Conservation (phyloP, 768 basidiomycete genomes). For the Inosperma sp. region DNA sequence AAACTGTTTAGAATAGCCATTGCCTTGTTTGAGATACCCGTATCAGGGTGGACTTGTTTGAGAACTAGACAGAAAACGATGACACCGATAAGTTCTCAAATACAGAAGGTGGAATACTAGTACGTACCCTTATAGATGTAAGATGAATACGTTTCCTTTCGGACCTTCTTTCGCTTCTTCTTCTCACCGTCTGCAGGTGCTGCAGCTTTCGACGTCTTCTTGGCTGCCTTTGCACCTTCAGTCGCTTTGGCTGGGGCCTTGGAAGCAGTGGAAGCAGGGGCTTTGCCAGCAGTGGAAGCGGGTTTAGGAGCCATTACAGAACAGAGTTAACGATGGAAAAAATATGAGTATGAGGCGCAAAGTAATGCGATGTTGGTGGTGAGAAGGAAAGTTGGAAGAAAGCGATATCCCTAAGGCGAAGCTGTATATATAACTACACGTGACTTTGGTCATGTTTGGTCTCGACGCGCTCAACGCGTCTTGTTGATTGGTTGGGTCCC, state of each 20-base stretch:
- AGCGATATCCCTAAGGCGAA: constrained; percentile 11
- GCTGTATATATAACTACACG: constrained; percentile 41
- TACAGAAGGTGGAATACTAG: neutral
- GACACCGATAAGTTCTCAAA: constrained; percentile 8
- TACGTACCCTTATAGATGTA: constrained; percentile 85
- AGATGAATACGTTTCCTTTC: constrained; percentile 91
- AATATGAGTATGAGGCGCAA: constrained; percentile 10
- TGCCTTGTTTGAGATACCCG: constrained; percentile 97
- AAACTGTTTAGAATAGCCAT: constrained; percentile 92
- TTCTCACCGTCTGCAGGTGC: constrained; percentile 66
- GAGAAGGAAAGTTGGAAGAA: constrained; percentile 30
- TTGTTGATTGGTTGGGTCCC: constrained; percentile 30
- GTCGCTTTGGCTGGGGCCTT: constrained; percentile 69
- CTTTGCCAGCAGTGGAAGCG: constrained; percentile 77
- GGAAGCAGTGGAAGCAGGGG: constrained; percentile 61
- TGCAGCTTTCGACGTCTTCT: constrained; percentile 64
- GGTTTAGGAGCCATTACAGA: constrained; percentile 69
- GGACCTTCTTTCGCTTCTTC: constrained; percentile 83
- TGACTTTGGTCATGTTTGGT: constrained; percentile 44
- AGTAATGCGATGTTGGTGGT: constrained; percentile 23
- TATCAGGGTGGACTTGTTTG: constrained; percentile 97
- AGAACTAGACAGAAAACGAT: constrained; percentile 51
- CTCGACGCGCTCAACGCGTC: constrained; percentile 33
- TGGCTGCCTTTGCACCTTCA: constrained; percentile 67
- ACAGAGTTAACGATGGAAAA: constrained; percentile 13